Base-by-base conservation (phyloP, 495 filamentous ascomycete genomes). In the Thozetella sp. region DNA sequence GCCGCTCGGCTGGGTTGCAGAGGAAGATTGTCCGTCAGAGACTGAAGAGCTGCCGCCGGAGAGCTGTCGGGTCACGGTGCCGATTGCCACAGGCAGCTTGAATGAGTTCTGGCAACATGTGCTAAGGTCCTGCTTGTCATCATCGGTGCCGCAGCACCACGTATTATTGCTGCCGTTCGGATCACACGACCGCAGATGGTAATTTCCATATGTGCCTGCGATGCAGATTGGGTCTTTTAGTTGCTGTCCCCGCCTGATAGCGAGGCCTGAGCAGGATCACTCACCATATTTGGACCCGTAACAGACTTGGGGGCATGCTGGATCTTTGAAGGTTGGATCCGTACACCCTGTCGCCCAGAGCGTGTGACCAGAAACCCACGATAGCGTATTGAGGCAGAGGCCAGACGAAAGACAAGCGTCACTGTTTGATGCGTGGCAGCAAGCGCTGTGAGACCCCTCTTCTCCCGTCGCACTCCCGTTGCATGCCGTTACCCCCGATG, bases 91-190 rank as follows among this genome's bases (percentile, higher is more conserved):
- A 20, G 57, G 57, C 51, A 65, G 53, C 22, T 60, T 59, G 50
- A 65, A 68, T 12, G 60, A 55, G 12, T 53, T 59, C 30, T 59
- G 22, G 26, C 66, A 63, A 26, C 65, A 67, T 51, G 60, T 20
- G 11, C 57, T 23, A 2, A 54, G 34, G 22, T 57, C 63, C 17
- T 62, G 64, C 9, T 56, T 22, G 34, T 58, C n/a, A n/a, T n/a
- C n/a, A n/a, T n/a, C 53, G 17, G 53, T 24, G 15, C 60, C 66
- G 13, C 66, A 68, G 27, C 66, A 67, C 58, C 58, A 68, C 52
- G 51, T 63, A 34, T 60, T 57, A 23, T 48, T 65, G 27, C 56
- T 55, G 20, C 65, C 63, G 37, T 56, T 25, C 6, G 22, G 10
- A 17, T 56, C 54, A 37, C 63, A 68, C 20, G 60, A n/a, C 46